Evolutionary conservation across 306 rosid species (phyloP).

Genomic region (Prosopis cineraria): DNA sequence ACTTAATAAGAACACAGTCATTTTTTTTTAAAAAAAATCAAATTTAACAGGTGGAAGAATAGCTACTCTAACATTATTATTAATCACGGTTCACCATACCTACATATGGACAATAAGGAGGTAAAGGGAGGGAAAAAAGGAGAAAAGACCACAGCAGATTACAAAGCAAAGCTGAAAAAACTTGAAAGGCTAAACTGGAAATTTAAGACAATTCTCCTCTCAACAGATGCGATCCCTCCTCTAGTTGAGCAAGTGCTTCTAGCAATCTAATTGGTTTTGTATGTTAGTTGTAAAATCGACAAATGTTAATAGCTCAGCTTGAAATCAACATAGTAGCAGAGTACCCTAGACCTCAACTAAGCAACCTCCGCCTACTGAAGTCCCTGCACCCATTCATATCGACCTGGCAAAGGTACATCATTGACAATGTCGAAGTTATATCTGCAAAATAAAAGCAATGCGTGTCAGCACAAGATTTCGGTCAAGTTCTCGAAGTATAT

Average conservation of each 20-base stretch:
- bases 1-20: too few species aligned
- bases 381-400: conserved; percentile 86
- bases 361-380: conserved; percentile 35
- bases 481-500: neutral
- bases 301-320: conserved; percentile 36
- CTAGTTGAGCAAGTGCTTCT: conserved; percentile 31
- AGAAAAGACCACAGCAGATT: conserved; percentile 37
- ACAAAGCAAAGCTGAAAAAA: conserved; percentile 24
- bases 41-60: neutral
- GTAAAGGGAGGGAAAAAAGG: conserved; percentile 21
- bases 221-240: conserved; percentile 25
- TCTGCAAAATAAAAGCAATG: conserved; percentile 53
- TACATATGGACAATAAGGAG: conserved; percentile 49
- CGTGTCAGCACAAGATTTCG: neutral
- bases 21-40: neutral
- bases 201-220: conserved; percentile 26
- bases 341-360: neutral
- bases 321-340: neutral
- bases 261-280: conserved; percentile 39
- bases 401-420: conserved; percentile 75
- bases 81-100: conserved; percentile 37
- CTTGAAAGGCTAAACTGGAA: conserved; percentile 26
- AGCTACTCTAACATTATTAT: conserved; percentile 41
- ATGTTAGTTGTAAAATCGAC: conserved; percentile 41
- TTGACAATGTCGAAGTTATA: conserved; percentile 77